Conservation (phyloP, 805 yeast species). For the Novakomyces olei region DNA sequence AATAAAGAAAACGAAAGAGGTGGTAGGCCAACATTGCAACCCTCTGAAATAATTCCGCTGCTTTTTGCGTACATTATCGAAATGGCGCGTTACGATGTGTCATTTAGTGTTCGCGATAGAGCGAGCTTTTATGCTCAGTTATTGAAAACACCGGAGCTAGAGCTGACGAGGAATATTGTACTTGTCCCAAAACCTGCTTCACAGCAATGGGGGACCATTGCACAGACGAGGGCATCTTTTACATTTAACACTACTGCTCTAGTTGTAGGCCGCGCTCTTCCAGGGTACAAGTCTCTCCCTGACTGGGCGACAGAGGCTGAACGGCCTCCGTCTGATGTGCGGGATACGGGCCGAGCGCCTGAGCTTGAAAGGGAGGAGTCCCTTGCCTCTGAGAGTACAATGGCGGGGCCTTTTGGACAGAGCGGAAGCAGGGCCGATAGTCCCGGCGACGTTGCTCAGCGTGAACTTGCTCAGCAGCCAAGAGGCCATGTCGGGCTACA, state of each 20-base stretch:
- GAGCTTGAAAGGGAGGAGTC: too few relatives aligned
- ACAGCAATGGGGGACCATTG: neutral
- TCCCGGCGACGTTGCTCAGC: too few relatives aligned
- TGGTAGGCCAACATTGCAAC: too few relatives aligned
- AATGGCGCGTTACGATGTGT: slow-evolving; percentile 49
- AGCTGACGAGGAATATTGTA: neutral
- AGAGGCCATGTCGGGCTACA: too few relatives aligned
- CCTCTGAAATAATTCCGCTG: slow-evolving; percentile 19
- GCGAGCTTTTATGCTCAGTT: slow-evolving; percentile 52
- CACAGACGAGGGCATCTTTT: neutral
- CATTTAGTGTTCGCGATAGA: slow-evolving; percentile 62
- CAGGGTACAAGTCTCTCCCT: neutral
- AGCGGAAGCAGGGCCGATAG: too few relatives aligned
- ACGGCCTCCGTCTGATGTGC: neutral
- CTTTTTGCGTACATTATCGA: slow-evolving; percentile 42
- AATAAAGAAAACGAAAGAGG: too few relatives aligned
- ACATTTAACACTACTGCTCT: neutral
- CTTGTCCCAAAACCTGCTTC: neutral
- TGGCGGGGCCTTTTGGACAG: too few relatives aligned
- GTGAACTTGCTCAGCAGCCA: too few relatives aligned
- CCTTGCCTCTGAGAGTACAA: too few relatives aligned
- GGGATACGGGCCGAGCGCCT: too few relatives aligned
- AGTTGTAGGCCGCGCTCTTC: neutral
- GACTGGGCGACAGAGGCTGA: slow-evolving; percentile 1
- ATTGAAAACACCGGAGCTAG: slow-evolving; percentile 27